Evolutionary conservation across 805 yeast species (phyloP).

Genomic region (Hanseniaspora guilliermondii): DNA sequence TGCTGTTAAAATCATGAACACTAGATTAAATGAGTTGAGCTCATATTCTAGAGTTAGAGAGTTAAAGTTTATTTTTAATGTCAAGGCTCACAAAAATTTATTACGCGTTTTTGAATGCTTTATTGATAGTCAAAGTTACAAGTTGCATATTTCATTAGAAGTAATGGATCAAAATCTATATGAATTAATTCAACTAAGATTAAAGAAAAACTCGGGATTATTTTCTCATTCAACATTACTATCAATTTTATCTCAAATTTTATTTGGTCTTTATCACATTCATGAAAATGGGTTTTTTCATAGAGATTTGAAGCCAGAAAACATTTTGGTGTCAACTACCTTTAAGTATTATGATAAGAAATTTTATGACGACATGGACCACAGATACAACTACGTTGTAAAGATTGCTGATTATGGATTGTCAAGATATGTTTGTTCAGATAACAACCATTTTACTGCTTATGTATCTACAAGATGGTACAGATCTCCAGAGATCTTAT

Average conservation of each 20-base stretch:
- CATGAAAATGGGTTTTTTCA: conserved; percentile 54
- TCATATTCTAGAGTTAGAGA: conserved; percentile 54
- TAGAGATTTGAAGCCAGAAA: conserved; percentile 90
- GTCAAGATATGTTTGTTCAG: conserved; percentile 45
- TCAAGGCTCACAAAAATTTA: conserved; percentile 59
- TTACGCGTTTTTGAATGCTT: conserved; percentile 71
- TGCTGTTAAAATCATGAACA: conserved; percentile 73
- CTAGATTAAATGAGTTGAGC: conserved; percentile 38
- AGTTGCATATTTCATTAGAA: conserved; percentile 79
- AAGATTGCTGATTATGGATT: conserved; percentile 74
- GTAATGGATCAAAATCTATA: conserved; percentile 70
- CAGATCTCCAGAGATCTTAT: conserved; percentile 66
- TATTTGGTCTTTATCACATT: conserved; percentile 71
- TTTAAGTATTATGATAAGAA: conserved; percentile 37
- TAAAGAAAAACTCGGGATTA: conserved; percentile 2
- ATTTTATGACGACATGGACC: conserved; percentile 20
- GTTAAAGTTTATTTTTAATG: conserved; percentile 48
- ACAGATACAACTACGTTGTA: conserved; percentile 39
- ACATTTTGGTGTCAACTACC: conserved; percentile 58
- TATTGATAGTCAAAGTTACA: conserved; percentile 46
- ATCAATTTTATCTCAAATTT: conserved; percentile 57
- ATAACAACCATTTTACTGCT: conserved; percentile 49
- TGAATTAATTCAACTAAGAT: conserved; percentile 57
- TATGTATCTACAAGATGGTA: conserved; percentile 82
- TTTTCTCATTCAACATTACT: conserved; percentile 50